Evolutionary conservation across 2,329 filamentous ascomycete genomes (phyloP), one percentile per base, ranked within the genome.

Genomic region (Macroventuria anomochaeta): DNA sequence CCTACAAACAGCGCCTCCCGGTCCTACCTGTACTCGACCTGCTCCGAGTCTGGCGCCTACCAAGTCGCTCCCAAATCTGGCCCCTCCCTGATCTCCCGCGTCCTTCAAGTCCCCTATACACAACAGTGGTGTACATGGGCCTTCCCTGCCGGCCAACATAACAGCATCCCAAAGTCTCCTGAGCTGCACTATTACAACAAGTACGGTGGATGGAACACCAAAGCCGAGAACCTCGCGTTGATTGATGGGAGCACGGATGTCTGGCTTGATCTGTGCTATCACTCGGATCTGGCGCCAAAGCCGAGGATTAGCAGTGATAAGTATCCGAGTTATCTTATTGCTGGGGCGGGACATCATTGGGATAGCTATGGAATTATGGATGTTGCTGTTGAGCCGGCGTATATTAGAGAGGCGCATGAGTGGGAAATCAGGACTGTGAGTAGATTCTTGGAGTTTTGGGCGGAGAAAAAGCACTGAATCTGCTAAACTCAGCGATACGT

Each of bases 91-190:
- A 70, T 84, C 15, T 81, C 79, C 1, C 75, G 79, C 5, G 78
- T 79, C 0, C 59, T 83, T 4, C 73, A 80, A 40, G 73, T 74
- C 7, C 70, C 76, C 33, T 83, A 83, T 65, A 83, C 80, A 31
- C 81, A 82, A 58, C 78, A 83, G 65, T 83, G 81, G 80, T 83
- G 81, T 59, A 76, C 62, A n/a, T 81, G 81, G 80, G 79, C 81
- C 1, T 84, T 83, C 57, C 77, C 80, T 0, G 55, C 72, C 1
- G 81, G 81, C 0, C 46, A 73, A 21, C 74, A 77, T 67, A 81
- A 80, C 57, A 59, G 62, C 25, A 76, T 83, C 18, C 79, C 80
- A 0, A 32, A 72, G 0, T 74, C 69, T 0, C 81, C 81, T 0
- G 72, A 81, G 46, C 58, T 80, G 3, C 63, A 65, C 3, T 61